Percentiles rank a stretch among this genome's conserved stretches.
Evolutionary conservation across 2,329 filamentous ascomycete species (phyloP).

Genomic region (Clarireedia homoeocarpa): DNA sequence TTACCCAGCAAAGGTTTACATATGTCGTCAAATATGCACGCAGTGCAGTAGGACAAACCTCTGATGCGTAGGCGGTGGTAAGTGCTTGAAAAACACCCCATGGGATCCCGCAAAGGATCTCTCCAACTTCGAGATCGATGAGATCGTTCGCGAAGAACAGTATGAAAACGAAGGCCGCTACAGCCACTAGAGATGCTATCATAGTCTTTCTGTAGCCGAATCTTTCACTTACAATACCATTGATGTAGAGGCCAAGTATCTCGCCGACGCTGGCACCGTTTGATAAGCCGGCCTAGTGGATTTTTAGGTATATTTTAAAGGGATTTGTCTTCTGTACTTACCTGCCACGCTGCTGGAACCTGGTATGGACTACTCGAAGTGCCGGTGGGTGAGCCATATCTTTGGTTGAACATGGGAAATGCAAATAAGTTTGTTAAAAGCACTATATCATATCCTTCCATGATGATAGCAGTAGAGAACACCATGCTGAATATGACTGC

Average conservation of each 20-base stretch:
- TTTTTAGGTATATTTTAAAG: not conserved
- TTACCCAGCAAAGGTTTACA: conserved; percentile 45
- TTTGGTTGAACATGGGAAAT: conserved; percentile 29
- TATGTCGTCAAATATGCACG: conserved; percentile 35
- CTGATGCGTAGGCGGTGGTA: conserved; percentile 16
- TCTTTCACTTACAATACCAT: conserved; percentile 41
- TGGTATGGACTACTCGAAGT: conserved; percentile 20
- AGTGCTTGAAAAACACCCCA: not conserved
- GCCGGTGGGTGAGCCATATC: conserved; percentile 31
- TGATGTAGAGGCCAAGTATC: conserved; percentile 42
- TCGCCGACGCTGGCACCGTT: conserved; percentile 30
- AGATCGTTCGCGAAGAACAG: conserved; percentile 44
- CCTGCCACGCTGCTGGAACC: conserved; percentile 30
- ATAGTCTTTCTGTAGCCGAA: conserved; percentile 45
- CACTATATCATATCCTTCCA: conserved; percentile 79
- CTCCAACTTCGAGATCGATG: conserved; percentile 38
- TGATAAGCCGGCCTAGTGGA: conserved; percentile 22
- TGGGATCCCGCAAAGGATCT: conserved; percentile 30
- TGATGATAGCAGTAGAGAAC: conserved; percentile 84
- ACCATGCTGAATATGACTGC: conserved; percentile 76
- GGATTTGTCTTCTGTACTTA: not conserved
- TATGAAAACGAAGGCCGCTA: conserved; percentile 40
- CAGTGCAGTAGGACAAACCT: conserved; percentile 30
- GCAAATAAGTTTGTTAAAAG: conserved; percentile 25
- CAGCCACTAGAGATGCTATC: conserved; percentile 37